Evolutionary conservation across 129 eudicot genomes (phyloP), one percentile per base, ranked within the genome.

Genomic region (Scalesia atractyloides): DNA sequence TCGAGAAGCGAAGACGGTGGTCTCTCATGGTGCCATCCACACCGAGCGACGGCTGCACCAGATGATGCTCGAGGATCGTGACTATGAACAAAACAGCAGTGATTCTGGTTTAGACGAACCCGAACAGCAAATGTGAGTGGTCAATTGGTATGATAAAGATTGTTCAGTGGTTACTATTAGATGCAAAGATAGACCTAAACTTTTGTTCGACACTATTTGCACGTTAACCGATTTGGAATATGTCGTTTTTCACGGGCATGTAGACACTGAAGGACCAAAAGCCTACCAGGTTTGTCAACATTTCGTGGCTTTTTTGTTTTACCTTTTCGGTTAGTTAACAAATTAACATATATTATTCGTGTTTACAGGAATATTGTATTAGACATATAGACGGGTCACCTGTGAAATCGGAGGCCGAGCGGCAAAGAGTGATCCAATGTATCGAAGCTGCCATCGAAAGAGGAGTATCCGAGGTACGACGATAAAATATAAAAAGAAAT

Each of bases 381-480:
- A 78, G 97, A 79, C 97, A 95, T 59, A 46, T 95, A 5, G 99
- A 95, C 66, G 99, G 99, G 52, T 88, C 94, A 3, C 97, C 91
- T 3, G 89, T 95, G 37, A 91, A 90, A 90, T 90, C 97, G 2
- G 97, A 95, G n/a, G 96, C 94, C 30, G 99, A 95, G 87, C 81
- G 99, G 78, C 84, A 90, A 85, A 81, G 94, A 70, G 84, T 95
- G 76, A 87, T 95, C 67, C 97, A 90, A 9, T 95, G 99, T 79
- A 96, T 95, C 39, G 97, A 90, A 81, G 97, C 99, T 15, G 99
- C 99, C 24, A 95, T 95, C 1, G 84, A 82, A 83, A 88, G 99
- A 85, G 75, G 97, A 78, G 99, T 90, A 47, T 95, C 97, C 51
- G 97, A 95, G 88, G 98, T 93, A 76, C 65, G 75, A 59, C 41